Percentiles rank a stretch among this genome's conserved stretches.
phyloP scores from a whole-genome alignment of 306 rosid species.

The Trifolium dubium region DNA sequence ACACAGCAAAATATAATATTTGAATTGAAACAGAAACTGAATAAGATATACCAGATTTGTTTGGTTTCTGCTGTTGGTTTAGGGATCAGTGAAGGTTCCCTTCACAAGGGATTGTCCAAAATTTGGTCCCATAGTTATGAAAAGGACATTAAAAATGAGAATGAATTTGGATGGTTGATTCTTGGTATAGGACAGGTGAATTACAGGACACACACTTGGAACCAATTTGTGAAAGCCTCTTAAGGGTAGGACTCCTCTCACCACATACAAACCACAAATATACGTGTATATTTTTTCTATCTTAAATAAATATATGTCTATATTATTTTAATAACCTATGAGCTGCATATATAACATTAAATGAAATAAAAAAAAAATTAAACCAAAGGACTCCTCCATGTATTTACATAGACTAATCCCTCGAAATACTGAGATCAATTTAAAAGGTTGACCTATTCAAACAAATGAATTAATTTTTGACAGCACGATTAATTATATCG shows the following conservation, averaged over 20 bases:
- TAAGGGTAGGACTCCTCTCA: conserved; percentile 28
- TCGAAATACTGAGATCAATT: too few species aligned
- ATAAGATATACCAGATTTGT: conserved; percentile 44
- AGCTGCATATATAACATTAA: too few species aligned
- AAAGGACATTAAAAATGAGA: conserved; percentile 28
- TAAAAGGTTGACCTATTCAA: too few species aligned
- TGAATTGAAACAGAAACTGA: conserved; percentile 33
- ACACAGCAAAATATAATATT: conserved; percentile 11
- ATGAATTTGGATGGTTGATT: conserved; percentile 25
- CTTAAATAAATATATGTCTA: background rate
- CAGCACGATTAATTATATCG: too few species aligned
- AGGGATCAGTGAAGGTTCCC: conserved; percentile 47
- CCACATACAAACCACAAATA: conserved; percentile 6
- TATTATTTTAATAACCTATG: too few species aligned
- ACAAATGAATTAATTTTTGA: too few species aligned
- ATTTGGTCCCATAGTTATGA: conserved; percentile 41
- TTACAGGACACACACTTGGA: conserved; percentile 32
- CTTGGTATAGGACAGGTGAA: conserved; percentile 36
- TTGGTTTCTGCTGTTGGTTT: conserved; percentile 48
- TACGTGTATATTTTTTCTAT: background rate
- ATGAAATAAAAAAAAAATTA: too few species aligned
- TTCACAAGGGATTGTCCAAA: conserved; percentile 53
- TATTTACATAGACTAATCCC: too few species aligned
- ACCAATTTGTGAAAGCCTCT: conserved; percentile 17
- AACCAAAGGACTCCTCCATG: too few species aligned